Percentiles rank a stretch among this genome's conserved stretches.
Conservation (phyloP, 2,329 filamentous ascomycete species). For the Pestalotiopsis sp. region DNA sequence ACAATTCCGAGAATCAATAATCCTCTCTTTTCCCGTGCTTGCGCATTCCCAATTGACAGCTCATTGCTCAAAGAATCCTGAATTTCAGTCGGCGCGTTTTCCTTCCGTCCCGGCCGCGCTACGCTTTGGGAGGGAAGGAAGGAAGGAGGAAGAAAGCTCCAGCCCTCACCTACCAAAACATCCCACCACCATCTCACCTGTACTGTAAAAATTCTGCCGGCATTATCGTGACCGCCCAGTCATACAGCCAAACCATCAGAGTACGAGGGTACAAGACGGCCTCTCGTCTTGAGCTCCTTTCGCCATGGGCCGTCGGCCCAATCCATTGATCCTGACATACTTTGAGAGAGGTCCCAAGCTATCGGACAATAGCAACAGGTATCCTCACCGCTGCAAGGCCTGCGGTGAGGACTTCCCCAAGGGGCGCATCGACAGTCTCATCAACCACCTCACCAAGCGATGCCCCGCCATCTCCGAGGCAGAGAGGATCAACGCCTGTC, state of each 20-base stretch:
- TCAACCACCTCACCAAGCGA: constrained; percentile 80
- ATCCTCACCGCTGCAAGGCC: constrained; percentile 85
- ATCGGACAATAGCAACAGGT: constrained; percentile 86
- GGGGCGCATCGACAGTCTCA: constrained; percentile 80
- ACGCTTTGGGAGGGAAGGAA: neutral
- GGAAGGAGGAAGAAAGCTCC: neutral
- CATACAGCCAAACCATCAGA: neutral
- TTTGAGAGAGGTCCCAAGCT: constrained; percentile 86
- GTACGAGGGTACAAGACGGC: neutral
- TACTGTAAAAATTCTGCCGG: constrained; percentile 8
- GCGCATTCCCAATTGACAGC: neutral
- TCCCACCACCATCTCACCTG: neutral
- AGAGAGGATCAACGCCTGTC: constrained; percentile 73
- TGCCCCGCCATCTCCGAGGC: constrained; percentile 76
- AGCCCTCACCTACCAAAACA: neutral
- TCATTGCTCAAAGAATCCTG: neutral
- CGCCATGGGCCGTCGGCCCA: constrained; percentile 79
- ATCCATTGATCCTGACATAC: constrained; percentile 82
- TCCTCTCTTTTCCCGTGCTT: neutral
- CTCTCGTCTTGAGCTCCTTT: constrained; percentile 3
- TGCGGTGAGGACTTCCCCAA: constrained; percentile 90
- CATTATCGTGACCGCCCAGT: constrained; percentile 10
- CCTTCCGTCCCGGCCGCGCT: neutral
- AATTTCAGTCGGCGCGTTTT: neutral
- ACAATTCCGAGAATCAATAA: neutral